Evolutionary conservation across 2,329 filamentous ascomycete genomes (phyloP), one percentile per base, ranked within the genome.

Genomic region (Ophiostoma populinum): DNA sequence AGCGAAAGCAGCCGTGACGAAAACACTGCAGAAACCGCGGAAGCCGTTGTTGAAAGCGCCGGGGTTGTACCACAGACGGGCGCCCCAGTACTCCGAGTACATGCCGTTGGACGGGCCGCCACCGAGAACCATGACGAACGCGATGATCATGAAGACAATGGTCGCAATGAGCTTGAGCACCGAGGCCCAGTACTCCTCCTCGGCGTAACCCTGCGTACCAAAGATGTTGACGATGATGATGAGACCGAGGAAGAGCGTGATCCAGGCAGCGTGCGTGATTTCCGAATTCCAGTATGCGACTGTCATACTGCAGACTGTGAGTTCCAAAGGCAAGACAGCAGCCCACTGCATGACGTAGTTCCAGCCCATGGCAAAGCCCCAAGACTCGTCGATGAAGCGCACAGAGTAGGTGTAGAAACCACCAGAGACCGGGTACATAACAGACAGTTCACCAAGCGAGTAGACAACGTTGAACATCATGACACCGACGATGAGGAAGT

Each of bases 1-100:
- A 16, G 77, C 60, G 47, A 82, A 82, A 4, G 77, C 76, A 3
- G 78, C 76, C 2, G 72, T 80, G 33, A 82, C 75, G 43, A 80
- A 79, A 34, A 75, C 73, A 40, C 64, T 66, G 51, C 76, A 82
- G 42, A 82, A 67, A 1, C 79, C 79, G 42, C 77, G 76, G 58
- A 83, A 82, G 19, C 77, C 78, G 46, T 80, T 70, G 49, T 75
- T 57, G 52, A 83, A 85, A 1, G 64, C 61, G 15, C 63, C 64
- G 0, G 63, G 58, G 17, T 63, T 48, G 36, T 64, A 49, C 64
- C 65, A 66, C 22, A 60, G 58, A 5, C 59, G 56, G 1, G 61
- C 60, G 11, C 68, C 64, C 46, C 54, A 62, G 48, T 68, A 68
- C 9, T 62, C 39, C 39, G 40, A 32, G 43, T 64, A 65, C 15